Evolutionary conservation across 208 protist genomes (phyloP).

Genomic region (Angomonas ambiguus): DNA sequence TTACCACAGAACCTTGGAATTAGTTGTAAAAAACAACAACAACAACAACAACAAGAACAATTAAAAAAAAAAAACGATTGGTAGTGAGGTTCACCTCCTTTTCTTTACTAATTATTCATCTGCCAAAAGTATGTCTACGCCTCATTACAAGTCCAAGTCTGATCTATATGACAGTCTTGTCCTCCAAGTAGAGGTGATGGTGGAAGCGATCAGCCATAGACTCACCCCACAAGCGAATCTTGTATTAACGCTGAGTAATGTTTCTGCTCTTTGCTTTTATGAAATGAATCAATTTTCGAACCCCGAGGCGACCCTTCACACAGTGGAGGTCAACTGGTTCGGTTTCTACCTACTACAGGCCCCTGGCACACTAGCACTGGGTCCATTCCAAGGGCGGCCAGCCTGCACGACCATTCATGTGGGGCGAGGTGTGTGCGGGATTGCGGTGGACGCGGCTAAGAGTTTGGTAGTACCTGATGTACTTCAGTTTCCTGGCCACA

Average conservation of each 20-base stretch:
- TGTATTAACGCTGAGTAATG: constrained; percentile 69
- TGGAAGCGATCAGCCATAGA: constrained; percentile 35
- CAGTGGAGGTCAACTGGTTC: constrained; percentile 83
- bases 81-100: too few species aligned
- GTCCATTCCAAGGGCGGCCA: constrained; percentile 92
- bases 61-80: too few species aligned
- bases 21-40: neutral
- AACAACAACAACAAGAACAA: neutral
- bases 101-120: constrained; percentile 6
- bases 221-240: constrained; percentile 59
- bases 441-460: constrained; percentile 38
- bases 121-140: constrained; percentile 7
- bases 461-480: constrained; percentile 79
- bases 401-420: constrained; percentile 86
- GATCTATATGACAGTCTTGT: constrained; percentile 63
- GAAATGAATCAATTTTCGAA: constrained; percentile 57
- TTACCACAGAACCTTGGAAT: neutral
- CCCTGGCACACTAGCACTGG: constrained; percentile 74
- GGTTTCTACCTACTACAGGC: constrained; percentile 90
- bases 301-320: constrained; percentile 41
- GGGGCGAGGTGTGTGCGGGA: constrained; percentile 89
- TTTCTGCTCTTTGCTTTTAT: constrained; percentile 79
- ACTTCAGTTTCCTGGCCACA: constrained; percentile 91
- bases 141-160: constrained; percentile 39
- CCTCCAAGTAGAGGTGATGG: constrained; percentile 35